A percentile compares a stretch with the other conserved stretches of the same genome.
Conservation (phyloP, 2,329 filamentous ascomycete genomes). For the Arthrinium puccinioides region DNA sequence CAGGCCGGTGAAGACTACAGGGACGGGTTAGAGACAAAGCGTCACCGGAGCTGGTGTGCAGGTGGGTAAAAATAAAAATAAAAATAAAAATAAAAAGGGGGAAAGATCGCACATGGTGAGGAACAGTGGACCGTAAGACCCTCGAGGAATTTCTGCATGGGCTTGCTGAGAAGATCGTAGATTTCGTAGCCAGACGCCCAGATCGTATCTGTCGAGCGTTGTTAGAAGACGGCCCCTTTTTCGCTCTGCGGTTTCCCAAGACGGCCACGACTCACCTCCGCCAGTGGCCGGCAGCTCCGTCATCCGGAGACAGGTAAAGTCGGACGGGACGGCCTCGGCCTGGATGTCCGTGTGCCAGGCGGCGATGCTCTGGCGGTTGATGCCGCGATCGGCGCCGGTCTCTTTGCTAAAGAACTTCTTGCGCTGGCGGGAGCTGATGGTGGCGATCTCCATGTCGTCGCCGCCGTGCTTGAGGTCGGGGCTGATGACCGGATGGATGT, state of each 20-base stretch:
- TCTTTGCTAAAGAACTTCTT: conserved; percentile 9
- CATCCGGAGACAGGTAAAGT: conserved; percentile 55
- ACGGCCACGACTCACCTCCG: conserved; percentile 42
- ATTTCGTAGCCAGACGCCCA: conserved; percentile 58
- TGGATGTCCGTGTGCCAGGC: conserved; percentile 50
- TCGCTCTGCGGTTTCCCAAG: too few relatives aligned
- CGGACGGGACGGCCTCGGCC: conserved; percentile 51
- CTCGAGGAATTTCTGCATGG: conserved; percentile 46
- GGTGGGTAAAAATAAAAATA: too few relatives aligned
- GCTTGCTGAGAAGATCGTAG: conserved; percentile 45
- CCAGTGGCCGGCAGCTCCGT: conserved; percentile 48
- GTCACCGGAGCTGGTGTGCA: too few relatives aligned
- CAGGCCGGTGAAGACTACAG: conserved; percentile 30
- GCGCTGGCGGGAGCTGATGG: not conserved
- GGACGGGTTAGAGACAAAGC: conserved; percentile 32
- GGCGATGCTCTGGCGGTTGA: conserved; percentile 35
- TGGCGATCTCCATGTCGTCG: not conserved
- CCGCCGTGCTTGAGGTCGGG: not conserved
- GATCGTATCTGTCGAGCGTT: conserved; percentile 45
- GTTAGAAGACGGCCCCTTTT: too few relatives aligned
- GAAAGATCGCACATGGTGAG: too few relatives aligned
- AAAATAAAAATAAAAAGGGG: too few relatives aligned
- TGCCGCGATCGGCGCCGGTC: conserved; percentile 18
- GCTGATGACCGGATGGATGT: conserved; percentile 37
- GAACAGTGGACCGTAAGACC: conserved; percentile 44